Evolutionary conservation across 176 grass and related monocot genomes (phyloP), one percentile per base, ranked within the genome.

Genomic region (Otatea glauca): DNA sequence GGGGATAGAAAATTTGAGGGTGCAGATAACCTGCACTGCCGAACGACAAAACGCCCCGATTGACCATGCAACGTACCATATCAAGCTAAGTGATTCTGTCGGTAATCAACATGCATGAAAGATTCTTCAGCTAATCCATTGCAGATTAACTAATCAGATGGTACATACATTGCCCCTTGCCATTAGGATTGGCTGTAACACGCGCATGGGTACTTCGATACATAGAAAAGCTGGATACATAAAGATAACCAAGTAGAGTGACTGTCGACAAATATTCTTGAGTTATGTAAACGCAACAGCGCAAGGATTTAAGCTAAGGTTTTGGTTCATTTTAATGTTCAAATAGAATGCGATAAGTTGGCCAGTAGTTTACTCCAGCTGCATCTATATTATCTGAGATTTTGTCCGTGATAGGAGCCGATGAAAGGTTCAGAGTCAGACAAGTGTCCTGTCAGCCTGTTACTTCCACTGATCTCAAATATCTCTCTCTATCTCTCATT

Each of bases 71-170:
- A 69, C 8, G 51, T 45, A 63, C 43, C 14, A 24, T 48, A 81
- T 77, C 67, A 69, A 37, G 25, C 12, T 72, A 58, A 56, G 1
- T 2, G 83, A 90, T 83, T 51, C 45, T 90, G 83, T 86, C 72
- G 65, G 79, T 49, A 49, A 73, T 66, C 59, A 67, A 18, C 88
- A 17, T 18, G 79, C 83, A 24, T 20, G 34, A 69, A 65, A 77
- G 78, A 86, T 86, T 86, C 65, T 81, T 77, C 54, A 56, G 83
- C 68, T 89, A 71, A 77, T 39, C 4, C 48, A 24, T 10, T n/a
- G 2, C 2, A 35, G 15, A 24, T 81, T 82, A 64, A 72, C 48
- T 78, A 86, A 56, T 78, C 14, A 10, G 39, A 82, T 63, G 38
- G 39, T 45, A 56, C 29, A 62, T 78, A 27, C 78, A 66, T 81